Conservation (phyloP, 2,329 filamentous ascomycete genomes). For the Monascus ruber region DNA sequence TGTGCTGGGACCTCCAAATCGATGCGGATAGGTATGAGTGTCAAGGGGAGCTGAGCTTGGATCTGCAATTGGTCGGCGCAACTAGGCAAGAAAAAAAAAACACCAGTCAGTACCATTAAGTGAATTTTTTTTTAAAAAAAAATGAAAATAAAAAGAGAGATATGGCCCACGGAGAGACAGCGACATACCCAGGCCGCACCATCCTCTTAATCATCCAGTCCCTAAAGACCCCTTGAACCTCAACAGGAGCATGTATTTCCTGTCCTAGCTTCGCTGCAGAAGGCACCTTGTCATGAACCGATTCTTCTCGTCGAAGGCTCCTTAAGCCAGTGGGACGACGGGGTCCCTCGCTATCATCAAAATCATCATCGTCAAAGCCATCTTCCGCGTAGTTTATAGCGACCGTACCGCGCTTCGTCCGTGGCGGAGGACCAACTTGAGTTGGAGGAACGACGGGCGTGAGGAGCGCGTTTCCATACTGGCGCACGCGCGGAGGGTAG, state of each 20-base stretch:
- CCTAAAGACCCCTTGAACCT: slow-evolving; percentile 81
- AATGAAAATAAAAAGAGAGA: slow-evolving; percentile 1
- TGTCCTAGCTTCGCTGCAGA: slow-evolving; percentile 69
- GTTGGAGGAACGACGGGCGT: slow-evolving; percentile 68
- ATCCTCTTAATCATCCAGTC: slow-evolving; percentile 81
- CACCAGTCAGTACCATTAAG: slow-evolving; percentile 9
- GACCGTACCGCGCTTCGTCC: slow-evolving; percentile 90
- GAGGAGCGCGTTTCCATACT: slow-evolving; percentile 83
- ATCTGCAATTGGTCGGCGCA: slow-evolving; percentile 51
- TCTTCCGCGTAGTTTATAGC: slow-evolving; percentile 98
- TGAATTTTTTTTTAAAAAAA: not conserved
- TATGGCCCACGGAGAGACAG: not conserved
- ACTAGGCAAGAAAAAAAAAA: slow-evolving; percentile 10
- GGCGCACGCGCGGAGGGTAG: slow-evolving; percentile 80
- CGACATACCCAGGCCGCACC: slow-evolving; percentile 33
- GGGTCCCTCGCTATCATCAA: slow-evolving; percentile 54
- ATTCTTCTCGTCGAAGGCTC: slow-evolving; percentile 68
- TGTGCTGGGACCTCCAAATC: slow-evolving; percentile 80
- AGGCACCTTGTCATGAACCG: slow-evolving; percentile 50
- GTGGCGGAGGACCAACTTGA: slow-evolving; percentile 53
- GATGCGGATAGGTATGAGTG: slow-evolving; percentile 89
- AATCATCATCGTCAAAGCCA: slow-evolving; percentile 67
- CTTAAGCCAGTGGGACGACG: slow-evolving; percentile 66
- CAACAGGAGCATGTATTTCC: slow-evolving; percentile 65
- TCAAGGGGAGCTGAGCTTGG: slow-evolving; percentile 69